A percentile compares a stretch with the other conserved stretches of the same genome.
Evolutionary conservation across 768 basidiomycete species (phyloP).

Genomic region (Hypholoma sublateritium): DNA sequence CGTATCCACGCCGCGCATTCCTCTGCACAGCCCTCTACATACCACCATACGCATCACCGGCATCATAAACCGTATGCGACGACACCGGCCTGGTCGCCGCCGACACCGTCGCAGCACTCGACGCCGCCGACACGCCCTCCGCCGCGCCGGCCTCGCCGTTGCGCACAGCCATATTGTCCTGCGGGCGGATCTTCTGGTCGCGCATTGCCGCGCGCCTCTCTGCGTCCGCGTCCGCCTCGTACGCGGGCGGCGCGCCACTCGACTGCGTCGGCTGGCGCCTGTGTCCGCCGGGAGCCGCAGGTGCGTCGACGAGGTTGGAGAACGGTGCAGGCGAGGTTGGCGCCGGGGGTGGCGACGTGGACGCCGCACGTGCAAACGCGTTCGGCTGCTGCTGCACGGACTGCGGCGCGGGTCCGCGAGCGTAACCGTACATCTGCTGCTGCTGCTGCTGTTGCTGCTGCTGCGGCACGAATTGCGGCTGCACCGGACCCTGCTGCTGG

Average conservation of each 20-base stretch:
- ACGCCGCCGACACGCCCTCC: background rate
- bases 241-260: slow-evolving; percentile 24
- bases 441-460: slow-evolving; percentile 10
- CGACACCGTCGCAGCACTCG: background rate
- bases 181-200: slow-evolving; percentile 20
- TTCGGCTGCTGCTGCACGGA: background rate
- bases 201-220: slow-evolving; percentile 13
- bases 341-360: background rate
- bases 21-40: slow-evolving; percentile 11
- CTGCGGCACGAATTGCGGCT: background rate
- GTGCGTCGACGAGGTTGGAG: background rate
- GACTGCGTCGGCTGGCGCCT: slow-evolving; percentile 15
- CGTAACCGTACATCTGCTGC: slow-evolving; percentile 6
- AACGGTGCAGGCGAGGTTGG: background rate
- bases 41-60: slow-evolving; percentile 24
- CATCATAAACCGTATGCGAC: slow-evolving; percentile 18
- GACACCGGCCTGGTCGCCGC: slow-evolving; percentile 8
- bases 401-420: background rate
- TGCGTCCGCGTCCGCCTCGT: slow-evolving; percentile 19
- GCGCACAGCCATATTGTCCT: slow-evolving; percentile 7
- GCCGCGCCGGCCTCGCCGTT: background rate
- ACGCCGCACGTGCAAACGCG: background rate
- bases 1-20: background rate
- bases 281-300: slow-evolving; percentile 4
- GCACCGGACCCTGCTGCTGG: slow-evolving; percentile 9